A percentile compares a stretch with the other conserved stretches of the same genome.
Evolutionary conservation across 106 monocot genomes (phyloP).

Genomic region (Agapanthus africanus): DNA sequence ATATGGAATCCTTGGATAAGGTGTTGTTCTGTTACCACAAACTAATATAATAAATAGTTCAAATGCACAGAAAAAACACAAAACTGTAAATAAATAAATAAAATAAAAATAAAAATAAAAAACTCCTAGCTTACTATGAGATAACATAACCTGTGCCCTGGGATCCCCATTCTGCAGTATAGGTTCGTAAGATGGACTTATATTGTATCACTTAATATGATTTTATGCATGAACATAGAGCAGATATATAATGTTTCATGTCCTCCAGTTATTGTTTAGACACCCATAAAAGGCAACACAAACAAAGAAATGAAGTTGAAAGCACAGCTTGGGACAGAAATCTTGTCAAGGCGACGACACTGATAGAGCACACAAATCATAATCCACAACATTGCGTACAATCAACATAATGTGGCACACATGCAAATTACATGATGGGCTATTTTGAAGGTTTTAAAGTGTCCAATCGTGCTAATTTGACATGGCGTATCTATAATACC

Average conservation of each 20-base stretch:
- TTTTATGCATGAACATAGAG: not conserved
- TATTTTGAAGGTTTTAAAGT: not conserved
- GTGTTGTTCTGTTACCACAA: not conserved
- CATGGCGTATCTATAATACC: no score
- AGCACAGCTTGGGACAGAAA: not conserved
- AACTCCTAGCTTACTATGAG: not conserved
- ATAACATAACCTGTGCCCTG: not conserved
- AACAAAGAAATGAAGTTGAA: not conserved
- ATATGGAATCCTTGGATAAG: not conserved
- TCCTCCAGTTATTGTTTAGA: not conserved
- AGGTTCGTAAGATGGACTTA: not conserved
- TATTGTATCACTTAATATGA: not conserved
- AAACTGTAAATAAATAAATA: no score
- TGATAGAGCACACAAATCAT: not conserved
- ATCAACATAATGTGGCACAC: not conserved
- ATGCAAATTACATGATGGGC: not conserved
- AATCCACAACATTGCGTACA: not conserved
- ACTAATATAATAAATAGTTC: not conserved
- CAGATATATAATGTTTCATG: not conserved
- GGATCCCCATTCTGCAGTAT: not conserved
- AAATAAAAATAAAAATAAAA: not conserved
- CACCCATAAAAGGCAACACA: not conserved
- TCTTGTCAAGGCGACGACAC: not conserved
- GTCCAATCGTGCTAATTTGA: not conserved
- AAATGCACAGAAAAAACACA: not conserved